Percentiles rank a stretch among this genome's conserved stretches.
Conservation (phyloP, 2,329 filamentous ascomycete species). For the Cladorrhinum sp. region DNA sequence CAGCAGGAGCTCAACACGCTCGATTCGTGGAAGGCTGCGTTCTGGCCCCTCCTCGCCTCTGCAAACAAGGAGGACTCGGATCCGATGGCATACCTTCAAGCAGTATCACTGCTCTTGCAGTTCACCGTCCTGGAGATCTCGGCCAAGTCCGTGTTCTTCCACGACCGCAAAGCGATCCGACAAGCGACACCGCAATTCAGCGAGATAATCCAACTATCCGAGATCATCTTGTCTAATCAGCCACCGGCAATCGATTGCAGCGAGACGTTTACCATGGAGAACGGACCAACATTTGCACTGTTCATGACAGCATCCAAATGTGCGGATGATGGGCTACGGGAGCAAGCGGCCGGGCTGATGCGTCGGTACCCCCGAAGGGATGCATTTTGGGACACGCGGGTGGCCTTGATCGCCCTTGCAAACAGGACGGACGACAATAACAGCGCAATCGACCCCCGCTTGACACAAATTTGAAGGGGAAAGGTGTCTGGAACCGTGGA, state of each 20-base stretch:
- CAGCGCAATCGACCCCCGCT: conserved; percentile 32
- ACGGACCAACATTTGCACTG: conserved; percentile 45
- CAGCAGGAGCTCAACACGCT: conserved; percentile 38
- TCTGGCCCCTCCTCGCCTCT: conserved; percentile 35
- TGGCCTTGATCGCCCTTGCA: conserved; percentile 32
- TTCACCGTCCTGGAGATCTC: conserved; percentile 40
- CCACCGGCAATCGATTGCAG: conserved; percentile 27
- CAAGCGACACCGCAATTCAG: conserved; percentile 41
- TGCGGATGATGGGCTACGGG: conserved; percentile 37
- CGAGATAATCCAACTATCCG: conserved; percentile 40
- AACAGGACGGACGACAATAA: conserved; percentile 31
- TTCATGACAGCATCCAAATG: conserved; percentile 42
- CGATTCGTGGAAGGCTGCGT: conserved; percentile 39
- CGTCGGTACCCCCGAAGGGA: conserved; percentile 42
- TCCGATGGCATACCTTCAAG: conserved; percentile 32
- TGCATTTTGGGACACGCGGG: conserved; percentile 42
- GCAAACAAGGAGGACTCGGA: conserved; percentile 24
- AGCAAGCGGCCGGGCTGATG: conserved; percentile 41
- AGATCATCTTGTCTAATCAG: conserved; percentile 35
- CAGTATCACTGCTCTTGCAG: conserved; percentile 42
- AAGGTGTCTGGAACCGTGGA: too few relatives aligned
- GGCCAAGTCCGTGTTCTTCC: conserved; percentile 40
- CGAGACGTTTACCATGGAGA: conserved; percentile 44
- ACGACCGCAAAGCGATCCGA: conserved; percentile 35
- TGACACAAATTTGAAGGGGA: not conserved